Base-by-base conservation (phyloP, 2,329 filamentous ascomycete species). In the Mollisiaceae sp. region DNA sequence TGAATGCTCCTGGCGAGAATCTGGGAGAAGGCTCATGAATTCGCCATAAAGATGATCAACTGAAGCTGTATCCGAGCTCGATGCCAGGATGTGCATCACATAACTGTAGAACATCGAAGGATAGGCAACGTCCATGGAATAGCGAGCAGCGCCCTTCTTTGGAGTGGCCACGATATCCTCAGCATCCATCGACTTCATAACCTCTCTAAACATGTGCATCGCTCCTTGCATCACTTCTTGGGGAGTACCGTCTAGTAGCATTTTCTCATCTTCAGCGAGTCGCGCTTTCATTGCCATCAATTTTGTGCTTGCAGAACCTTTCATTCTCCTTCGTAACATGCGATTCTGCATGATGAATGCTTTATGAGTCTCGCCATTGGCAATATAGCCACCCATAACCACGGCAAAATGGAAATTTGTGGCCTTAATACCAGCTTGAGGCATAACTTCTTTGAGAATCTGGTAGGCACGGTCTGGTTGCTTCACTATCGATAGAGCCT, bases 11-110 rank as follows among this genome's bases (percentile, higher is more conserved):
- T 67, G 66, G 52, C 77, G 69, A 39, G 75, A 72, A 20, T 78
- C 67, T 0, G 78, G 78, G 35, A 82, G 55, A 24, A 80, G 72
- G 58, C 77, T 75, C 36, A 78, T 77, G 71, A 86, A 91, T 58
- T 85, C 74, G 36, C 83, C 78, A 69, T 89, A 82, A 8, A 92
- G 78, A 62, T 85, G 78, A 67, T 84, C 78, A n/a, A 86, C 84
- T 8, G 81, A 80, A 3, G 79, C 74, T 62, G 81, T 79, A 12
- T 82, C 80, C 38, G 79, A 78, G 27, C 78, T 76, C 20, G 76
- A 75, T 14, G 81, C 82, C 71, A 88, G 85, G 5, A 86, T 78
- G 54, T 83, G 84, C 69, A 90, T 82, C 58, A 89, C 72, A 63
- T 82, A 80, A 62, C 84, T 82, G 64, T 86, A 83, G 71, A 86